Base-by-base conservation (phyloP, 228 moss, liverwort and hornwort genomes). In the Sphagnum fallax region DNA sequence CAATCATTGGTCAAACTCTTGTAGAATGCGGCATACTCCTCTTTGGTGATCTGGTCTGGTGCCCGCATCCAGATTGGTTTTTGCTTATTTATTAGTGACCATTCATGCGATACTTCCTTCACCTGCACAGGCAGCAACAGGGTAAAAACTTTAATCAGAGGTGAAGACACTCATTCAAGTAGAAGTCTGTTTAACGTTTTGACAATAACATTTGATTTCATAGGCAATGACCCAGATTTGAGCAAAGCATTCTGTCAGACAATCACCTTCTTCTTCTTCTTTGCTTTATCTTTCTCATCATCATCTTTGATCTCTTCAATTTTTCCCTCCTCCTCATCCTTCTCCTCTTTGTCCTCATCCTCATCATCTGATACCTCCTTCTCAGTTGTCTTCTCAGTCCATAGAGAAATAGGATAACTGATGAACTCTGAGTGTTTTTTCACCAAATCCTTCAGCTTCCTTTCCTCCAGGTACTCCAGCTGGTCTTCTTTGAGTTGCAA, bases 401-500 rank as follows among this genome's bases (percentile, higher is more conserved):
- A 88, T 70, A 90, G 13, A 0, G 90, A 90, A 47, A 90, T 90
- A 0, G 88, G 88, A 48, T 90, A 88, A 16, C 90, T 88, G 72
- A 90, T 90, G 16, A 90, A 90, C 78, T 90, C 90, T 0, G 90
- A 90, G 62, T 90, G 90, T 76, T 90, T 90, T 71, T 90, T 90
- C 18, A 88, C 77, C 5, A 90, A 70, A 10, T 90, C 90, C 67
- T 88, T 90, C 71, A 90, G 13, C 75, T 85, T 76, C 71, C 81
- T 88, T 75, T 90, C 90, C 67, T 90, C 90, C 0, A 90, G 70
- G 32, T 90, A 90, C 67, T 90, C 90, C 0, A 88, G 71, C 69
- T 90, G 90, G 49, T 90, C 90, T 53, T 90, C 90, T 65, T 90
- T 90, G 64, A 93, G 6, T 5, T 32, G 81, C 72, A 93, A 11